These are phyloP conservation scores for Clonostachys byssicola DNA, from an alignment of 2,329 filamentous ascomycete genomes.

Conservation along the genomic window DNA sequence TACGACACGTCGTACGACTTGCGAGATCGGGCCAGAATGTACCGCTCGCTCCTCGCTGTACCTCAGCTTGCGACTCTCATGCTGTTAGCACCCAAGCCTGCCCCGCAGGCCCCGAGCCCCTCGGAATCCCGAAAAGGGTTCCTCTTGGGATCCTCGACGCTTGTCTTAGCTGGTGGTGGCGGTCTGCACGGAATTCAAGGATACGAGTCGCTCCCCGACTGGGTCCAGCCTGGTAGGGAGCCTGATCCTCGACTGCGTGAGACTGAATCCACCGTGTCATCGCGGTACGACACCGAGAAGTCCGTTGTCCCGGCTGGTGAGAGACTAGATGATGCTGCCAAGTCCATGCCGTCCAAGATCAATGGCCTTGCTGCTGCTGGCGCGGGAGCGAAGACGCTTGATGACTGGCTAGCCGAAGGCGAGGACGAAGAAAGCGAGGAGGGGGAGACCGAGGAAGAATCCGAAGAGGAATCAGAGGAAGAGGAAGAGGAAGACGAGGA, in stretches of 20 bases:
- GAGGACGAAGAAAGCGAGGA: conserved; percentile 50
- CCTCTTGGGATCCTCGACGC: conserved; percentile 76
- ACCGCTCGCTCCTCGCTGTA: conserved; percentile 75
- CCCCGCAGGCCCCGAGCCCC: conserved; percentile 84
- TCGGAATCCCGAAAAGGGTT: conserved; percentile 78
- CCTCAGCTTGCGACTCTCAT: conserved; percentile 88
- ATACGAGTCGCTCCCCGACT: conserved; percentile 76
- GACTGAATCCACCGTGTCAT: conserved; percentile 16
- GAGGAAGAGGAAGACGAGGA: conserved; percentile 33
- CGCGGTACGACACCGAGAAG: conserved; percentile 20
- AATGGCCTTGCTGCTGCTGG: conserved; percentile 47
- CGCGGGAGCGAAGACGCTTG: conserved; percentile 70
- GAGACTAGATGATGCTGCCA: conserved; percentile 55
- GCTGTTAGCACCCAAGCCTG: conserved; percentile 89
- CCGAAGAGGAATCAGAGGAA: conserved; percentile 45
- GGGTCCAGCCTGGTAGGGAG: conserved; percentile 77
- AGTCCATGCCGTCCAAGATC: conserved; percentile 29
- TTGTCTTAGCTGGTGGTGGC: conserved; percentile 75
- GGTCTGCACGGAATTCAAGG: conserved; percentile 72
- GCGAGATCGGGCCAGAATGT: conserved; percentile 84
- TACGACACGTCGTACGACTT: conserved; percentile 96
- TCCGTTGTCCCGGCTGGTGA: conserved; percentile 54
- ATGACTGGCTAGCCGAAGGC: conserved; percentile 86
- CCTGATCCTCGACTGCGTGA: conserved; percentile 73
- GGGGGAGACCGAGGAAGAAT: conserved; percentile 44